Evolutionary conservation across 2,329 filamentous ascomycete species (phyloP).

Genomic region (Paecilomyces formosus): DNA sequence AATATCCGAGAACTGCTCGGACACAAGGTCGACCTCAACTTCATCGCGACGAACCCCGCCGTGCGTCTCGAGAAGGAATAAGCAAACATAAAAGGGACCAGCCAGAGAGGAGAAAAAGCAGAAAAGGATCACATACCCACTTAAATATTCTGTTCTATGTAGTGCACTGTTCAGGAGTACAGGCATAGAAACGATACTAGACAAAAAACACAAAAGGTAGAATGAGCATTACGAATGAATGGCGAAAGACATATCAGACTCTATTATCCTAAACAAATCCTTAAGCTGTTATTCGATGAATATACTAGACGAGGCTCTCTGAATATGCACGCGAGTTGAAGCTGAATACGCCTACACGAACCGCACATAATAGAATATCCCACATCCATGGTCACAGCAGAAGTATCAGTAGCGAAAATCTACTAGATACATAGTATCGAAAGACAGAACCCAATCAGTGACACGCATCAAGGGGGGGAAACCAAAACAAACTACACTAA

Average conservation of each 20-base stretch:
- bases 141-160: neutral
- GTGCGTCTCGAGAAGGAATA: constrained; percentile 83
- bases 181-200: neutral
- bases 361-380: too few species aligned
- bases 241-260: neutral
- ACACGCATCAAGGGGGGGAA: too few species aligned
- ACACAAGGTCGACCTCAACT: constrained; percentile 90
- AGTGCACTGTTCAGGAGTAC: neutral
- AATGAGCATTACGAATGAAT: neutral
- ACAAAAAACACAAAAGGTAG: neutral
- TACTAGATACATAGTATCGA: too few species aligned
- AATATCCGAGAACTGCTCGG: constrained; percentile 91
- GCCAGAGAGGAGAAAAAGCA: constrained; percentile 9
- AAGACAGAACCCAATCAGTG: too few species aligned
- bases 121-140: constrained; percentile 1
- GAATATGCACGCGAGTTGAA: too few species aligned
- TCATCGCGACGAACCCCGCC: constrained; percentile 85
- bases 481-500: too few species aligned
- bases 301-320: too few species aligned
- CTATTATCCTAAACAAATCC: too few species aligned
- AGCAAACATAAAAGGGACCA: constrained; percentile 14
- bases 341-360: too few species aligned
- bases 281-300: too few species aligned
- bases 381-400: too few species aligned
- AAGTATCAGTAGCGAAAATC: too few species aligned